Evolutionary conservation across 2,329 filamentous ascomycete species (phyloP).

Genomic region (Diaporthe vaccinii): DNA sequence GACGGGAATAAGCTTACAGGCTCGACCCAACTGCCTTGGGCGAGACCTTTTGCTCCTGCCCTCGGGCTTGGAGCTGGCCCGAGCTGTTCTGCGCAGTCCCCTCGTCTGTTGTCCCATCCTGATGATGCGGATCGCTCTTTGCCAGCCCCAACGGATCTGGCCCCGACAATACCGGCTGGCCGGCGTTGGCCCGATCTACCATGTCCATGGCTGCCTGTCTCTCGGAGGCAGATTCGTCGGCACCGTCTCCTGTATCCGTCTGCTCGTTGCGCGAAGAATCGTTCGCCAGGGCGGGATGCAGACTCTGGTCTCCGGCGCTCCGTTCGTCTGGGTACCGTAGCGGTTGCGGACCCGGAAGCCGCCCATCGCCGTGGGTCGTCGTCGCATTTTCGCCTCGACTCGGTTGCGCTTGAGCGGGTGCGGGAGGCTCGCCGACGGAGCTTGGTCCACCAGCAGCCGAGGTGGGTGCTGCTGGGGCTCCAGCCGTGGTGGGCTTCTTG

Average conservation of each 20-base stretch:
- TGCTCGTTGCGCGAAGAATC: conserved; percentile 37
- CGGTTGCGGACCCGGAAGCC: conserved; percentile 45
- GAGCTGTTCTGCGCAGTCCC: not conserved
- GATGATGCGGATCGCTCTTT: not conserved
- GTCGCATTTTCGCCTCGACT: conserved; percentile 6
- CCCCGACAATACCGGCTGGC: conserved; percentile 31
- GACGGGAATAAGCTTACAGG: not conserved
- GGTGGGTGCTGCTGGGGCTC: conserved; percentile 41
- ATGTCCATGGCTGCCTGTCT: conserved; percentile 33
- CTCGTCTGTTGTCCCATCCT: not conserved
- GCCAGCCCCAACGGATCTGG: conserved; percentile 28
- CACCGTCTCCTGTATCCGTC: conserved; percentile 39
- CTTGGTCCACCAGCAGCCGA: conserved; percentile 31
- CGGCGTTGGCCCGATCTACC: conserved; percentile 31
- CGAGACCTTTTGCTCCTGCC: conserved; percentile 13
- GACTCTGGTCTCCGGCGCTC: not conserved
- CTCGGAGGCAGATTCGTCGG: conserved; percentile 14
- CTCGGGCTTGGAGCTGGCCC: conserved; percentile 8
- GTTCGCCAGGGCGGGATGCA: not conserved
- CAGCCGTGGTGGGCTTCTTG: conserved; percentile 30
- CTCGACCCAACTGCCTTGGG: not conserved
- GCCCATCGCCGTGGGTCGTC: conserved; percentile 7
- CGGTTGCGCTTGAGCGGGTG: not conserved
- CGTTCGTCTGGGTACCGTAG: conserved; percentile 19
- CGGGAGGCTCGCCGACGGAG: conserved; percentile 2